Conservation (phyloP, 2,329 filamentous ascomycete genomes). For the Nigrospora osmanthi region DNA sequence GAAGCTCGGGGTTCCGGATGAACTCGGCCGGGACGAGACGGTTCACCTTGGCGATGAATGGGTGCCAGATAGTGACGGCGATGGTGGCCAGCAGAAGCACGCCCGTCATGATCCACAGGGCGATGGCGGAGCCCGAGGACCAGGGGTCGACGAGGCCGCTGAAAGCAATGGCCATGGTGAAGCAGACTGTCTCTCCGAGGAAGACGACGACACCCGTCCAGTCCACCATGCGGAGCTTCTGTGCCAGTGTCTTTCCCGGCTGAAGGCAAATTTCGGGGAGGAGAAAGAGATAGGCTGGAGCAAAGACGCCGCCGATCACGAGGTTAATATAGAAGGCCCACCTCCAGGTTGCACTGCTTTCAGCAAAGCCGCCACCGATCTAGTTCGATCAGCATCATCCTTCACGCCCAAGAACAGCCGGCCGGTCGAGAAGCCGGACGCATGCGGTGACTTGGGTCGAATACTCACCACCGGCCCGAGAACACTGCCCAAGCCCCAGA, state of each 20-base stretch:
- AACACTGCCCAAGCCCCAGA: conserved; percentile 1
- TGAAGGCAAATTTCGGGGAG: conserved; percentile 12
- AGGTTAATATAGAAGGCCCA: conserved; percentile 44
- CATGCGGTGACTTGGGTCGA: not conserved
- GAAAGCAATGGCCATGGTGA: conserved; percentile 40
- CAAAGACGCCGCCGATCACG: conserved; percentile 28
- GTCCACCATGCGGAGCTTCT: conserved; percentile 29
- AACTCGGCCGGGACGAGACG: conserved; percentile 33
- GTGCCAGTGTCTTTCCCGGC: conserved; percentile 7
- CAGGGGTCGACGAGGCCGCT: conserved; percentile 39
- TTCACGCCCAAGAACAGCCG: too few relatives aligned
- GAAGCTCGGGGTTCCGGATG: conserved; percentile 12
- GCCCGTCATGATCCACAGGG: conserved; percentile 32
- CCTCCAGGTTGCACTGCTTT: conserved; percentile 5
- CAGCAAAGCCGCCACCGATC: conserved; percentile 3
- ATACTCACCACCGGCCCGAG: conserved; percentile 1
- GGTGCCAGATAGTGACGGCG: conserved; percentile 27
- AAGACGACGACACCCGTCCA: conserved; percentile 33
- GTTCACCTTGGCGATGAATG: conserved; percentile 26
- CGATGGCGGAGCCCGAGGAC: conserved; percentile 32
- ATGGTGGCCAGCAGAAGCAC: conserved; percentile 31
- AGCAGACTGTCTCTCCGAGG: conserved; percentile 25
- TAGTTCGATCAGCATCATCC: not conserved
- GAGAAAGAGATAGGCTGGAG: conserved; percentile 17
- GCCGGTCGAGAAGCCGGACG: too few relatives aligned